These are phyloP conservation scores for Wallacemonas sp. DNA, from an alignment of 208 protist genomes.

Conservation along the genomic window DNA sequence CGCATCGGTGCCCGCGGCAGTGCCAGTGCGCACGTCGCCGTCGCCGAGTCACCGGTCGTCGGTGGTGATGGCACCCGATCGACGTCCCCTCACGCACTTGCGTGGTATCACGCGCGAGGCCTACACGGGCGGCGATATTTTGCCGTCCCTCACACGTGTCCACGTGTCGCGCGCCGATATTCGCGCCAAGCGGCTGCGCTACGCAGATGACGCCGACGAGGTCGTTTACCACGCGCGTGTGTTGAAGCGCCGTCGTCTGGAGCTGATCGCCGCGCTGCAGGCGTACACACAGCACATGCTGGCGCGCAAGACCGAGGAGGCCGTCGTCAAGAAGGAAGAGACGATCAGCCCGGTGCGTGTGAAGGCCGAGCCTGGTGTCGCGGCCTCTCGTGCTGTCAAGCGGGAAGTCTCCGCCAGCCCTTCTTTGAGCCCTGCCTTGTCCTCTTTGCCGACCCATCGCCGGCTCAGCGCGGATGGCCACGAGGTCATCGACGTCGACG, in stretches of 20 bases:
- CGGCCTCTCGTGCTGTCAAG: background rate
- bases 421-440: too few relatives aligned
- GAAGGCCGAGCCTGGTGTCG: background rate
- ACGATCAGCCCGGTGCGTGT: background rate
- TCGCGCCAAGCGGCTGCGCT: constrained; percentile 50
- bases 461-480: background rate
- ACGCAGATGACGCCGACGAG: constrained; percentile 68
- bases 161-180: constrained; percentile 61
- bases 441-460: too few relatives aligned
- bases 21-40: too few relatives aligned
- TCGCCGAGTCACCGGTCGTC: background rate
- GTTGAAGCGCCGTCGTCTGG: constrained; percentile 51
- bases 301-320: constrained; percentile 12
- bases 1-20: background rate
- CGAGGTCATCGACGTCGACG: constrained; percentile 76
- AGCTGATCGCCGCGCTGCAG: constrained; percentile 41
- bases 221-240: constrained; percentile 38
- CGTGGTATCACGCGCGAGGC: constrained; percentile 33
- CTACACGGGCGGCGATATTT: constrained; percentile 64
- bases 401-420: too few relatives aligned
- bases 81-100: background rate
- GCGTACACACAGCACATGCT: background rate
- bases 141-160: constrained; percentile 69
- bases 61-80: background rate
- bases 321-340: constrained; percentile 3